A percentile compares a stretch with the other conserved stretches of the same genome.
Conservation (phyloP, 129 eudicot genomes). For the Flaveria sonorensis region DNA sequence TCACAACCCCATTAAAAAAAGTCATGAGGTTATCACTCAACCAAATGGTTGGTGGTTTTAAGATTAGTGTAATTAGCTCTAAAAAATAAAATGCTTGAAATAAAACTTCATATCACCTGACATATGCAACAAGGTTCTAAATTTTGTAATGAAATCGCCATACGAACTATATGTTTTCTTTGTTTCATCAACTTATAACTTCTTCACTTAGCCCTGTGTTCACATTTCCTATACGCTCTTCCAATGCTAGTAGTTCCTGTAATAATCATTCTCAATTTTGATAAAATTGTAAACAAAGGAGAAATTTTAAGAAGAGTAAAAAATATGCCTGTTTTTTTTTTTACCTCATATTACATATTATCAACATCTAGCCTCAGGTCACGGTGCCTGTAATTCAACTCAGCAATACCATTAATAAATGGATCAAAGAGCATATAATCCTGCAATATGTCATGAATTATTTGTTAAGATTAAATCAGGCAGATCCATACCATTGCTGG, state of each 20-base stretch:
- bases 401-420: constrained; percentile 62
- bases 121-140: constrained; percentile 63
- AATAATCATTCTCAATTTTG: neutral
- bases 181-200: constrained; percentile 53
- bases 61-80: neutral
- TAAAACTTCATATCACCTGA: constrained; percentile 40
- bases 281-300: too few relatives aligned
- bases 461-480: constrained; percentile 11
- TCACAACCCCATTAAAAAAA: too few relatives aligned
- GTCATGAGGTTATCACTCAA: too few relatives aligned
- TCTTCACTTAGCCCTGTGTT: constrained; percentile 73
- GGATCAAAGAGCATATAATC: constrained; percentile 67
- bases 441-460: too few relatives aligned
- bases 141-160: constrained; percentile 32
- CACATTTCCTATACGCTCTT: constrained; percentile 71
- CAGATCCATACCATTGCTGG: neutral
- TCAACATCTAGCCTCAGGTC: constrained; percentile 93
- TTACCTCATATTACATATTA: constrained; percentile 87
- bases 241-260: constrained; percentile 76
- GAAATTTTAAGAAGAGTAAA: neutral
- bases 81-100: neutral
- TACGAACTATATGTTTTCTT: constrained; percentile 39
- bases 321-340: neutral
- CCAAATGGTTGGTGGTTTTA: too few relatives aligned
- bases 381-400: constrained; percentile 74